Evolutionary conservation across 2,329 filamentous ascomycete genomes (phyloP), one percentile per base, ranked within the genome.

Genomic region (Hypoxylon sp.): DNA sequence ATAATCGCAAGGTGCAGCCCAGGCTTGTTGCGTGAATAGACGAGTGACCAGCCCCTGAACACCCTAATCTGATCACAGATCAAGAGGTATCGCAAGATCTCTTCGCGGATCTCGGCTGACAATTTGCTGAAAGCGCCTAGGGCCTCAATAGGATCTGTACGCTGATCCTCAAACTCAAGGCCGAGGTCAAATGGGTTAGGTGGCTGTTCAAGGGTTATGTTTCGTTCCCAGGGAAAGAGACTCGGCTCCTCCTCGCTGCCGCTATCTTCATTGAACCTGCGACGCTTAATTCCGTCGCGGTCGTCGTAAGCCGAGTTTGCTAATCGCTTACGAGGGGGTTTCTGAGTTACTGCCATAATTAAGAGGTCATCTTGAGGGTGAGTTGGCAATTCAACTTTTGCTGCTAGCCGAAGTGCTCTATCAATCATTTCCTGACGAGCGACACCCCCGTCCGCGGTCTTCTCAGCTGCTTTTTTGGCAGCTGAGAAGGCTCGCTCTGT

Each of bases 1-100:
- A 87, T 73, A 46, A 87, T 79, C 0, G 65, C 66, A 1, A 78
- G 75, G 7, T 79, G 64, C 0, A 85, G 77, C 0, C 69, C 67
- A 1, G 76, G 74, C 14, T 63, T 68, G 28, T 56, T 63, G n/a
- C 76, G 73, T 6, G 69, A 72, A 55, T 56, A 76, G 6, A 76
- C 71, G 13, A 75, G 70, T 1, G 76, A 73, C 79, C 80, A 82
- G 19, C 76, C 75, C 5, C 57, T 36, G 28, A 78, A 72, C 28
- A 81, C 78, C 2, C 51, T 59, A 62, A 81, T 79, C 0, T 79
- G 75, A 0, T 63, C 59, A 10, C 74, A 75, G 9, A 77, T 50
- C 7, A 81, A 75, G 10, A 79, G 32, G 36, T 76, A 58, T 3
- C 76, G 68, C 17, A 79, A 75, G 5, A 82, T 79, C 59, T 74